Conservation (phyloP, 495 filamentous ascomycete species). For the Venustampulla echinocandica region DNA sequence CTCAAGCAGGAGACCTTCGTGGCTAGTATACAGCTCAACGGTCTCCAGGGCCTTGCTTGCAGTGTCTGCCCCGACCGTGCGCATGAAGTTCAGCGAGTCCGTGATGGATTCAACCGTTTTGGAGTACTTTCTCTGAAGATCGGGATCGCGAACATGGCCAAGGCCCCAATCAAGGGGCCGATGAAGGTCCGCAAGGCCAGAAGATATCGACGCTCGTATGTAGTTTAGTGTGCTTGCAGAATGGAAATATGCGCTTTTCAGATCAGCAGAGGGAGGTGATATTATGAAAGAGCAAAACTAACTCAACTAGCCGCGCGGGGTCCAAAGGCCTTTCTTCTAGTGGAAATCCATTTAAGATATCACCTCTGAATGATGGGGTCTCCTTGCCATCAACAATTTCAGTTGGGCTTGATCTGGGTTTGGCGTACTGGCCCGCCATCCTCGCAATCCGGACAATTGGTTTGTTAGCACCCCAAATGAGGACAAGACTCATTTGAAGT, state of each 20-base stretch:
- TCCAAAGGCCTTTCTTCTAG: slow-evolving; percentile 64
- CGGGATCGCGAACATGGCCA: slow-evolving; percentile 80
- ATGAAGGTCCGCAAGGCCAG: slow-evolving; percentile 88
- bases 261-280: slow-evolving; percentile 5
- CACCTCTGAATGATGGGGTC: slow-evolving; percentile 85
- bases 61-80: slow-evolving; percentile 84
- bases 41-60: slow-evolving; percentile 68
- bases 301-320: slow-evolving; percentile 70
- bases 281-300: slow-evolving; percentile 12
- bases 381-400: slow-evolving; percentile 72
- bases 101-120: slow-evolving; percentile 75
- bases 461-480: slow-evolving; percentile 85
- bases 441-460: slow-evolving; percentile 89
- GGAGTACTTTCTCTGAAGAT: slow-evolving; percentile 75
- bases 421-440: slow-evolving; percentile 96
- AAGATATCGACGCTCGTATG: slow-evolving; percentile 70
- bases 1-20: slow-evolving; percentile 89
- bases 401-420: slow-evolving; percentile 82
- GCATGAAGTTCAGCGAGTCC: slow-evolving; percentile 92
- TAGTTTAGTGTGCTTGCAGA: slow-evolving; percentile 91
- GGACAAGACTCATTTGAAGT: slow-evolving; percentile 88
- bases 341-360: slow-evolving; percentile 88
- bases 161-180: slow-evolving; percentile 90
- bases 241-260: slow-evolving; percentile 76
- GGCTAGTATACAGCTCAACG: slow-evolving; percentile 91